Conservation (phyloP, 2,329 filamentous ascomycete species). For the Talaromyces atroroseus region DNA sequence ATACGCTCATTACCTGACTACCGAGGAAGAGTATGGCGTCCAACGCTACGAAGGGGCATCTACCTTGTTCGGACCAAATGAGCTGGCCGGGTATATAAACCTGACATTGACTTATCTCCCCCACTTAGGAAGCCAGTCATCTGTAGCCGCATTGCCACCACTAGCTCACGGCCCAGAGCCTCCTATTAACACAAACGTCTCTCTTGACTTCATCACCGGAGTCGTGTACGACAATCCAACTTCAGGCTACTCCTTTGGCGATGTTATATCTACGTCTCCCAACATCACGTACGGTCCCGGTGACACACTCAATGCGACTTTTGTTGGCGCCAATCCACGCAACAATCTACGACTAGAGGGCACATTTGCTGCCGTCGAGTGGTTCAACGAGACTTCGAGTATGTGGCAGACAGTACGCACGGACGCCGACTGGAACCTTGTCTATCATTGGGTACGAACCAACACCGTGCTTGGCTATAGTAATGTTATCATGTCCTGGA, state of each 20-base stretch:
- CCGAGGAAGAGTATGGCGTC: constrained; percentile 71
- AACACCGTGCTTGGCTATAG: constrained; percentile 67
- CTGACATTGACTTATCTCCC: constrained; percentile 67
- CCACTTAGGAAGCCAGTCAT: constrained; percentile 52
- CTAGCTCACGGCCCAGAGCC: constrained; percentile 57
- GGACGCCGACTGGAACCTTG: constrained; percentile 77
- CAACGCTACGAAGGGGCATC: constrained; percentile 95
- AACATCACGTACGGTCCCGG: constrained; percentile 54
- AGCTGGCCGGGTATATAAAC: constrained; percentile 82
- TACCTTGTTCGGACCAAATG: constrained; percentile 78
- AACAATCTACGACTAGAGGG: constrained; percentile 76
- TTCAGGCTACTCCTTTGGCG: constrained; percentile 64
- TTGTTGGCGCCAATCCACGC: constrained; percentile 82
- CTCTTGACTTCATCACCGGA: constrained; percentile 71
- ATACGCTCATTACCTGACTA: constrained; percentile 78
- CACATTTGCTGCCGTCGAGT: constrained; percentile 74
- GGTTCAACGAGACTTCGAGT: constrained; percentile 40
- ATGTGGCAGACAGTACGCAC: constrained; percentile 63
- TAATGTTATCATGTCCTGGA: constrained; percentile 75
- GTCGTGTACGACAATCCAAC: constrained; percentile 70
- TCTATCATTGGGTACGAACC: constrained; percentile 73
- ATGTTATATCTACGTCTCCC: constrained; percentile 53
- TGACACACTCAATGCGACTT: constrained; percentile 59
- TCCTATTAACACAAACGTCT: constrained; percentile 71
- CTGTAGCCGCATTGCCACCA: constrained; percentile 34